Evolutionary conservation across 768 basidiomycete genomes (phyloP), one percentile per base, ranked within the genome.

Genomic region (Solioccasus polychromus): DNA sequence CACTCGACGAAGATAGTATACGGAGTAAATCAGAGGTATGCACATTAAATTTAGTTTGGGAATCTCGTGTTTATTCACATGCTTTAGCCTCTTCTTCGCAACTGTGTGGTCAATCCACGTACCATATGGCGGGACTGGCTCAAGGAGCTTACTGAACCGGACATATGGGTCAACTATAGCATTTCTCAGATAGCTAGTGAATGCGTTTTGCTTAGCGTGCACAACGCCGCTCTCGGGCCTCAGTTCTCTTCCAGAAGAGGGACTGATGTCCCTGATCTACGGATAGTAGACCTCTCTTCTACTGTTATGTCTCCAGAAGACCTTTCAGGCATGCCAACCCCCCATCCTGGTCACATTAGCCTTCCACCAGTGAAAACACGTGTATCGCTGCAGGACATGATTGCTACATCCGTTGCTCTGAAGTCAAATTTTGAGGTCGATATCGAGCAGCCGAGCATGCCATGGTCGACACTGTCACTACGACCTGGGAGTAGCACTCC

Each of bases 361-460:
- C 54, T 68, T 71, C 70, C 67, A 12, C 14, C 48, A 22, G 37
- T 44, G 30, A 68, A 56, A 40, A 35, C 51, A 9, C 66, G 48
- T n/a, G 45, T 89, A 43, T 88, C 86, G 4, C 68, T 91, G n/a
- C 77, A 82, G 54, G 82, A 85, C 45, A 88, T 91, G 80, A 74
- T 89, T 43, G 69, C 78, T 18, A 82, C 79, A 3, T 88, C 87
- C 1, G 71, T 88, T 24, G 79, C 81, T 4, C 74, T 91, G 47
- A 89, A 83, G 66, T 85, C 85, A 10, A 80, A 82, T 48, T 59
- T 81, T 15, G 79, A 86, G 22, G 61, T 88, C 44, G 79, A 85
- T 47, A 71, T 85, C 40, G 68, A 75, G 26, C 70, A 78, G 26
- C 71, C 79, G 5, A 68, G 67, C 5, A 64, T 74, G 4, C 69